Evolutionary conservation across 2,329 filamentous ascomycete genomes (phyloP), one percentile per base, ranked within the genome.

Genomic region (Alternaria sp.): DNA sequence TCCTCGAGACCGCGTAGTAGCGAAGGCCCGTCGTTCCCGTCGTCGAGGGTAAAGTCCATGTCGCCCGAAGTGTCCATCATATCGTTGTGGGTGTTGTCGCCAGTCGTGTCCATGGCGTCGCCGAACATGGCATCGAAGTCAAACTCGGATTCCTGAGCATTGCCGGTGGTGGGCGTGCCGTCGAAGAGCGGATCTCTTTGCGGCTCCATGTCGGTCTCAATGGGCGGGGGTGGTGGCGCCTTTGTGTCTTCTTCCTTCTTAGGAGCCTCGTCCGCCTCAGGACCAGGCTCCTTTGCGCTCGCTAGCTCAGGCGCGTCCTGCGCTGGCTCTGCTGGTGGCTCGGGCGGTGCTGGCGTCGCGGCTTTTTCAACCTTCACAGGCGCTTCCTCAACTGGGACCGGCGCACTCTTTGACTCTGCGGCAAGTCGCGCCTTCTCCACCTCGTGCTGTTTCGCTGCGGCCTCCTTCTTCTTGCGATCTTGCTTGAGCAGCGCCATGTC

Each of bases 51-150:
- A 48, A 78, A 78, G 64, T 71, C 65, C 25, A 78, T 63, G 46
- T 78, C 71, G 20, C 57, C 69, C 1, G 69, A 64, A 7, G 65
- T 64, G 54, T 75, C 72, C 70, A 75, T 70, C 60, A 69, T 66
- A 50, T 74, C 60, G 55, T 70, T 64, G 25, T 62, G 58, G 32
- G 58, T 54, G 12, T 69, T 62, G 45, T 62, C 67, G 43, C 55
- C 69, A 8, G 67, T 53, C 2, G 69, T 70, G 58, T 73, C 72
- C 63, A 72, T 71, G 3, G 66, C 55, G 57, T 78, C 73, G 57
- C 72, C 74, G 40, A 79, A 79, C 53, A 77, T 73, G 58, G 75
- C 71, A 46, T 78, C 75, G 52, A 78, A 77, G 55, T 81, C 80
- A 59, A 81, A 78, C 34, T 80, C 78, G n/a, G 66, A 66, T 22